Evolutionary conservation across 1,139 yeast genomes (phyloP).

Genomic region (Hansenula lynferdii): DNA sequence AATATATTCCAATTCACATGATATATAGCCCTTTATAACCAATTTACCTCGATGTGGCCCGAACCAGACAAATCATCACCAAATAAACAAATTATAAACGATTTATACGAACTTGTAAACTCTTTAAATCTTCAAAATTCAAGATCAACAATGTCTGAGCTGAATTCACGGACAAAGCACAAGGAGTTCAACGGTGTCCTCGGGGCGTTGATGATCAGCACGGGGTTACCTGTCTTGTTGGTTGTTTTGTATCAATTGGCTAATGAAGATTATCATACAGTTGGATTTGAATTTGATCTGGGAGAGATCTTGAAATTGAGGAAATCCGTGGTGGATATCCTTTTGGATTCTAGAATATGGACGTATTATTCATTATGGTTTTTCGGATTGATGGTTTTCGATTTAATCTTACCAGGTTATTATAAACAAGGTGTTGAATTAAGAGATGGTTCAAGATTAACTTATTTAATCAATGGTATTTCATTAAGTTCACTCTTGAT

Average conservation of each 20-base stretch:
- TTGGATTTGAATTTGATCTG: constrained; percentile 43
- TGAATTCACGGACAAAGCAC: constrained; percentile 70
- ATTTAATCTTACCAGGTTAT: constrained; percentile 70
- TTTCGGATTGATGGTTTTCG: constrained; percentile 55
- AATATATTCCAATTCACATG: too few species aligned
- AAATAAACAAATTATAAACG: too few species aligned
- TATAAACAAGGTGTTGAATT: constrained; percentile 59
- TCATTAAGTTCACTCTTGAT: constrained; percentile 46
- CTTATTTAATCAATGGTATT: constrained; percentile 80
- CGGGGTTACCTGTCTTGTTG: constrained; percentile 64
- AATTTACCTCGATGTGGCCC: too few species aligned
- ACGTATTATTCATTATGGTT: constrained; percentile 74
- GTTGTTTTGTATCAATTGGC: constrained; percentile 52
- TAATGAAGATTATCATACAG: constrained; percentile 50
- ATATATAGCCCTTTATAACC: too few species aligned
- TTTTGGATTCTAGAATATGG: constrained; percentile 47
- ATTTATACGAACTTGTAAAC: too few species aligned
- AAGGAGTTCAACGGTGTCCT: constrained; percentile 73
- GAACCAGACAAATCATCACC: too few species aligned
- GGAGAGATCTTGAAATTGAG: constrained; percentile 27
- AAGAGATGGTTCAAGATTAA: constrained; percentile 68
- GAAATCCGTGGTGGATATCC: constrained; percentile 18
- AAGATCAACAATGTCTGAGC: constrained; percentile 14
- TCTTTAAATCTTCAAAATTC: neutral
- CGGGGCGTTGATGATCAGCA: constrained; percentile 66